Conservation (phyloP, 768 basidiomycete species). For the Lentinula aciculospora region DNA sequence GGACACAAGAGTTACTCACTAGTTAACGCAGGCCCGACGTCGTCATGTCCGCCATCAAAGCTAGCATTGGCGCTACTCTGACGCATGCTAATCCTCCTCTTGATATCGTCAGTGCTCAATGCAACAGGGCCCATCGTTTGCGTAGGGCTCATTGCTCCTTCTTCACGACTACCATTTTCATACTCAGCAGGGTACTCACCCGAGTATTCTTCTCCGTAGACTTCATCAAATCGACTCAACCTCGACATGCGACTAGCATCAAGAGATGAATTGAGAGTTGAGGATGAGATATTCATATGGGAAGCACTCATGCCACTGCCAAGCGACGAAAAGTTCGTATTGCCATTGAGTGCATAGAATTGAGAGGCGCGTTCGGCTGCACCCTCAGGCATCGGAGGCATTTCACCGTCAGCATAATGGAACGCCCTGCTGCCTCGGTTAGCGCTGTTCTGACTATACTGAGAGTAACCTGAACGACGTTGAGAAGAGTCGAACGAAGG, state of each 20-base stretch:
- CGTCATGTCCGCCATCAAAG: constrained; percentile 34
- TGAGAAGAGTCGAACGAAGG: constrained; percentile 2
- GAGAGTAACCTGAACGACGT: neutral
- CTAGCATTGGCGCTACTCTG: neutral
- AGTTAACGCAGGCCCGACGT: constrained; percentile 63
- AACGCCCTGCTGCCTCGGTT: constrained; percentile 16
- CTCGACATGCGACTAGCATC: neutral
- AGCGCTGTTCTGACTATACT: constrained; percentile 33
- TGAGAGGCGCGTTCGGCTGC: constrained; percentile 2
- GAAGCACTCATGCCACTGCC: neutral
- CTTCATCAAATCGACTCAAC: constrained; percentile 6
- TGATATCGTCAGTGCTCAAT: constrained; percentile 16
- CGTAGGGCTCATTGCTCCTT: constrained; percentile 12
- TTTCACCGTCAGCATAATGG: constrained; percentile 1
- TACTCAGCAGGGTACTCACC: neutral
- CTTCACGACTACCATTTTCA: neutral
- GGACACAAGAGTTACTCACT: constrained; percentile 34
- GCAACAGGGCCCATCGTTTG: constrained; percentile 15
- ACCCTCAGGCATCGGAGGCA: constrained; percentile 9
- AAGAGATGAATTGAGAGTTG: neutral
- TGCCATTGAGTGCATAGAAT: neutral
- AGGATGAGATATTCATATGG: neutral
- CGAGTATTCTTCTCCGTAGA: constrained; percentile 1
- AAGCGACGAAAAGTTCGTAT: neutral
- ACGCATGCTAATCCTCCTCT: constrained; percentile 9